phyloP scores from a whole-genome alignment of 768 basidiomycete species.

The Chalciporus piperatus region DNA sequence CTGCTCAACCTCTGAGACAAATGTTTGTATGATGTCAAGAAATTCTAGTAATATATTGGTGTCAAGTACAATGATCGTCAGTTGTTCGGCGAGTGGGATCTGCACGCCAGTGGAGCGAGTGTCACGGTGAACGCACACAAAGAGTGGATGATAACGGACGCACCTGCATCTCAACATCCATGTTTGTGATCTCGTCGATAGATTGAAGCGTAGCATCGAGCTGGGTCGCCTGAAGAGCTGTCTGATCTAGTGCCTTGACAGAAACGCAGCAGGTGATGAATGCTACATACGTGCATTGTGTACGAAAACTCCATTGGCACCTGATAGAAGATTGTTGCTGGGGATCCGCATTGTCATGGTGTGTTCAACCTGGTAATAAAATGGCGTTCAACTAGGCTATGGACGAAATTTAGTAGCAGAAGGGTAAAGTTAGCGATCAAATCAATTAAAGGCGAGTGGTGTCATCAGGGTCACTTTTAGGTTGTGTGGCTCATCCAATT shows the following conservation, averaged over 20 bases:
- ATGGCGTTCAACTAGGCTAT: not conserved
- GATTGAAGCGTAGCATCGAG: conserved; percentile 43
- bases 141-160: conserved; percentile 13
- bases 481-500: too few relatives aligned
- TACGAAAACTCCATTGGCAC: not conserved
- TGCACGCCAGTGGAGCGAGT: conserved; percentile 16
- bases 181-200: conserved; percentile 55
- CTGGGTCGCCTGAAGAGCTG: conserved; percentile 11
- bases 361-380: not conserved
- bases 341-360: conserved; percentile 5
- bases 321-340: not conserved
- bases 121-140: not conserved
- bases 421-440: too few relatives aligned
- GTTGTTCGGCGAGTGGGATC: conserved; percentile 41
- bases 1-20: conserved; percentile 60
- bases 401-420: too few relatives aligned
- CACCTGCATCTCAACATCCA: conserved; percentile 76
- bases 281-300: conserved; percentile 10
- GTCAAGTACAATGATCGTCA: conserved; percentile 62
- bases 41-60: conserved; percentile 76
- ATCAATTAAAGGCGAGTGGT: not conserved
- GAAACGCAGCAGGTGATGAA: not conserved
- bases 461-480: too few relatives aligned
- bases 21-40: conserved; percentile 60
- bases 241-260: not conserved